These are phyloP conservation scores for Diospyros lotus DNA, from an alignment of 148 eudicot genomes.

Conservation along the genomic window DNA sequence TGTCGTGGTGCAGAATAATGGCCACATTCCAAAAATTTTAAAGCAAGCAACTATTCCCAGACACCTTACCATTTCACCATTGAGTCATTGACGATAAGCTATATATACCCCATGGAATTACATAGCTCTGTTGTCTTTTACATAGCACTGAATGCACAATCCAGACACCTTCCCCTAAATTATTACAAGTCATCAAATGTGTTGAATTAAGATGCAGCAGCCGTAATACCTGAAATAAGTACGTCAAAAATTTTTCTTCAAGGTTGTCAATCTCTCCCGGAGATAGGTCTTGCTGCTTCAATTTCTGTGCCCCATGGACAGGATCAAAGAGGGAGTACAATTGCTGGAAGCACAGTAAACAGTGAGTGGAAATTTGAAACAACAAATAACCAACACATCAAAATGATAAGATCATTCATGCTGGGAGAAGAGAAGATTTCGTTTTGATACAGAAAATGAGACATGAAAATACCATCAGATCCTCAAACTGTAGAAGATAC, in stretches of 20 bases:
- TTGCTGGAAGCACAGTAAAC: slow-evolving; percentile 48
- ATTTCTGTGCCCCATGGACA: slow-evolving; percentile 70
- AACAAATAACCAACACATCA: background rate
- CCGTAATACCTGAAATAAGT: slow-evolving; percentile 60
- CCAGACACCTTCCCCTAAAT: too few relatives aligned
- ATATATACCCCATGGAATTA: too few relatives aligned
- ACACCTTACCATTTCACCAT: too few relatives aligned
- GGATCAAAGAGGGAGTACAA: slow-evolving; percentile 91
- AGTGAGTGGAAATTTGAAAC: background rate
- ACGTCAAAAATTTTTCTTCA: slow-evolving; percentile 79
- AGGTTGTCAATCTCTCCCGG: slow-evolving; percentile 70
- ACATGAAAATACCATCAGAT: slow-evolving; percentile 60
- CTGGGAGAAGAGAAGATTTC: background rate
- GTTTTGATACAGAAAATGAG: background rate
- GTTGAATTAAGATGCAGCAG: too few relatives aligned
- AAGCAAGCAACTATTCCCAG: too few relatives aligned
- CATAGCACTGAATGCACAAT: too few relatives aligned
- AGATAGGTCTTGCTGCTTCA: slow-evolving; percentile 76
- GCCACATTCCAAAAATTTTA: too few relatives aligned
- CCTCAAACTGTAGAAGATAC: slow-evolving; percentile 85
- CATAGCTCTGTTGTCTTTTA: too few relatives aligned
- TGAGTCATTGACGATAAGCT: too few relatives aligned
- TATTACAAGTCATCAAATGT: too few relatives aligned
- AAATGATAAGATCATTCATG: background rate
- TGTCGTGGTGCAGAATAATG: too few relatives aligned